phyloP scores from a whole-genome alignment of 2,329 filamentous ascomycete species.

The Dactylellina sp. region DNA sequence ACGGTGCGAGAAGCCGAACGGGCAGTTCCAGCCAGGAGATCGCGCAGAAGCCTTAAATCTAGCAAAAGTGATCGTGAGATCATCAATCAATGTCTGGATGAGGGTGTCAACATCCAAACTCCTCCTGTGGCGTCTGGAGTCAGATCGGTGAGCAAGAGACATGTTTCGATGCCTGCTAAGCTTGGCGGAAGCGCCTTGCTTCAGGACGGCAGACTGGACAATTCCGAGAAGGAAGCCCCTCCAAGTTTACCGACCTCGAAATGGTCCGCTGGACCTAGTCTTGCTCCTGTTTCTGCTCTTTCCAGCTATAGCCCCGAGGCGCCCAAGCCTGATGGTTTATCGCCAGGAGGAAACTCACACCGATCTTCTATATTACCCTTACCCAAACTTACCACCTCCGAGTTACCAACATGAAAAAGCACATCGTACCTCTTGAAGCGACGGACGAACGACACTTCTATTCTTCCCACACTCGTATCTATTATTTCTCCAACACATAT shows the following conservation, averaged over 20 bases:
- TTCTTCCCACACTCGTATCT: conserved; percentile 15
- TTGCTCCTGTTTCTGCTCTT: conserved; percentile 6
- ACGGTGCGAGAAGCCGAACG: conserved; percentile 17
- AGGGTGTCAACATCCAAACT: conserved; percentile 26
- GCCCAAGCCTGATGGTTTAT: background rate
- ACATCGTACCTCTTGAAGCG: too few species aligned
- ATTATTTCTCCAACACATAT: conserved; percentile 12
- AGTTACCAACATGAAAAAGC: too few species aligned
- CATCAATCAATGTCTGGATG: conserved; percentile 25
- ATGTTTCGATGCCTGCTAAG: conserved; percentile 30
- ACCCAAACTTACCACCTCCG: too few species aligned
- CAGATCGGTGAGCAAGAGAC: conserved; percentile 27
- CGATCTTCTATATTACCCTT: background rate
- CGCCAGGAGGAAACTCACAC: background rate
- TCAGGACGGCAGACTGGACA: background rate
- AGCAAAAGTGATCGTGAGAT: conserved; percentile 48
- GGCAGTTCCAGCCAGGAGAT: conserved; percentile 15
- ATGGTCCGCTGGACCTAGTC: conserved; percentile 9
- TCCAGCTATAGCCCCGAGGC: conserved; percentile 8
- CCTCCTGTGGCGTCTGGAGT: conserved; percentile 17
- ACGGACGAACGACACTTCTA: background rate
- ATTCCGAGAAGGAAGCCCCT: conserved; percentile 16
- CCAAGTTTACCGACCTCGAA: conserved; percentile 2
- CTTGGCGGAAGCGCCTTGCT: conserved; percentile 28
- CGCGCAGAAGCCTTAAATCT: conserved; percentile 10